Conservation (phyloP, 495 filamentous ascomycete species). For the Xylaria longipes region DNA sequence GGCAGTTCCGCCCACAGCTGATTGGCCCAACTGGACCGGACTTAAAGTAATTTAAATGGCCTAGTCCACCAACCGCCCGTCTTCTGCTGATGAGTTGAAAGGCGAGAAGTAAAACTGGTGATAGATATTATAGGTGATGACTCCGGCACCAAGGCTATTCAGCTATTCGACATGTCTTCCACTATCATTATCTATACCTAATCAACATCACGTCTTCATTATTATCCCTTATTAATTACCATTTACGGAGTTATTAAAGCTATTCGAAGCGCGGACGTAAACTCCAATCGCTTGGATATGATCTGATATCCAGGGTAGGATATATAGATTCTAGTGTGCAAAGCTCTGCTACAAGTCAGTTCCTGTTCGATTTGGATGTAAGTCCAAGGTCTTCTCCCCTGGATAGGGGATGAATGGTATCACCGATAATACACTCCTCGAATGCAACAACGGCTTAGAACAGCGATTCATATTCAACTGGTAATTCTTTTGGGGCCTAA, state of each 20-base stretch:
- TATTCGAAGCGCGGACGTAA: too few relatives aligned
- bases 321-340: too few relatives aligned
- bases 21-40: neutral
- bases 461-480: too few relatives aligned
- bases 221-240: neutral
- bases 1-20: constrained; percentile 3
- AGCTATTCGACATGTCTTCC: neutral
- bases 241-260: neutral
- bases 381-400: too few relatives aligned
- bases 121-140: neutral
- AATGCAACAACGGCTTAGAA: too few relatives aligned
- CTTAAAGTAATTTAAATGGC: neutral
- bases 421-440: too few relatives aligned
- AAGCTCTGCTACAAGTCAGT: too few relatives aligned
- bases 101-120: neutral
- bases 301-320: neutral
- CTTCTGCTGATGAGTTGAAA: neutral
- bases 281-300: too few relatives aligned
- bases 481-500: too few relatives aligned
- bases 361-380: too few relatives aligned
- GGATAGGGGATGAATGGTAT: too few relatives aligned
- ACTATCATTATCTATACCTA: neutral
- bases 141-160: neutral
- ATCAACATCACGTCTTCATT: neutral
- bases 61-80: neutral